Evolutionary conservation across 495 filamentous ascomycete species (phyloP).

Genomic region (Tuber umbilicatum): DNA sequence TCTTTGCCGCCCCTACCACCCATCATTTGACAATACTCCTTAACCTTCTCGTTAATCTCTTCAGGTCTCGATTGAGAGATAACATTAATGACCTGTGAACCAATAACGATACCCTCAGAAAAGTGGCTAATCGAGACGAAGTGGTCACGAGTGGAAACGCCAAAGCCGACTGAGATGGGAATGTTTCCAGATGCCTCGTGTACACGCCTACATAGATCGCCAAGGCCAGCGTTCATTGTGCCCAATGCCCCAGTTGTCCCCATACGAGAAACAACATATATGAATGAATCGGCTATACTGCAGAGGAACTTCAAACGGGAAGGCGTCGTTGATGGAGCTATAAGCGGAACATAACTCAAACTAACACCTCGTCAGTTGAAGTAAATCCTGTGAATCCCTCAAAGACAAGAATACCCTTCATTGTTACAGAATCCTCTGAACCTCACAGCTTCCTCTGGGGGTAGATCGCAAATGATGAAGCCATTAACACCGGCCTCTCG

Average conservation of each 20-base stretch:
- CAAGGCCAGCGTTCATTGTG: constrained; percentile 68
- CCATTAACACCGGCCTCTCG: constrained; percentile 84
- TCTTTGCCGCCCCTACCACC: constrained; percentile 56
- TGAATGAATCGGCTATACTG: constrained; percentile 96
- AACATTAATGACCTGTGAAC: constrained; percentile 81
- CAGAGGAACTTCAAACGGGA: constrained; percentile 89
- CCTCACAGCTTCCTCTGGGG: constrained; percentile 89
- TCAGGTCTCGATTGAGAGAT: constrained; percentile 64
- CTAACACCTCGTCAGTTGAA: constrained; percentile 43
- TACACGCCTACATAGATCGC: constrained; percentile 74
- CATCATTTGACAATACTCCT: constrained; percentile 79
- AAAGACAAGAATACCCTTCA: constrained; percentile 53
- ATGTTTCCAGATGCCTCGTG: constrained; percentile 85
- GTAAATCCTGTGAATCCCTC: background rate
- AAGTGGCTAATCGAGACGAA: constrained; percentile 76
- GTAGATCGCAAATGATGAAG: constrained; percentile 95
- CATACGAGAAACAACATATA: constrained; percentile 98
- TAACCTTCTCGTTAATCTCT: constrained; percentile 64
- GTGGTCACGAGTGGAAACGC: constrained; percentile 90
- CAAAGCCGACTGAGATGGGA: constrained; percentile 88
- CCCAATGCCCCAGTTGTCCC: constrained; percentile 90
- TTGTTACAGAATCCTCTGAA: constrained; percentile 79
- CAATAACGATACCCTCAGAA: constrained; percentile 95
- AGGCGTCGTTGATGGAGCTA: constrained; percentile 90
- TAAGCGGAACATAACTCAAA: constrained; percentile 88